A percentile compares a stretch with the other conserved stretches of the same genome.
phyloP scores from a whole-genome alignment of 768 basidiomycete species.

The Chalciporus piperatus region DNA sequence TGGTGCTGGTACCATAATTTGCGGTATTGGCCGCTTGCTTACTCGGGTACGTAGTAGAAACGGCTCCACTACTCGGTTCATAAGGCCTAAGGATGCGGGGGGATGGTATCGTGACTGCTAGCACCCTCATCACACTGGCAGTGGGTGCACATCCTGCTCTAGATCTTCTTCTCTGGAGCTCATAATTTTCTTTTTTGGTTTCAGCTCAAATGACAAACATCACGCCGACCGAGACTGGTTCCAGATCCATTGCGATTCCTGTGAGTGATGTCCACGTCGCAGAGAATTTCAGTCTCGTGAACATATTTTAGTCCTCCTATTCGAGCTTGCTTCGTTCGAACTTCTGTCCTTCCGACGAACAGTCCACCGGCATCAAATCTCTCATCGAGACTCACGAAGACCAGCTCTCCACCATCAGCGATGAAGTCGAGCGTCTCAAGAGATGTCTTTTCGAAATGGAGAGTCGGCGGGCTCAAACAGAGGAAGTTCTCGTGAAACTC shows the following conservation, averaged over 20 bases:
- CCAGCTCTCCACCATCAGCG: conserved; percentile 13
- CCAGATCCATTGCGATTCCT: background rate
- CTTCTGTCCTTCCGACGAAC: conserved; percentile 10
- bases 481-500: conserved; percentile 14
- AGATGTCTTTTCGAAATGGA: conserved; percentile 12
- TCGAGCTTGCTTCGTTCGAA: conserved; percentile 14
- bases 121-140: background rate
- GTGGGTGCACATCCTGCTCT: no score
- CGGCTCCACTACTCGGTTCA: background rate
- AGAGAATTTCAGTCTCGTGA: background rate
- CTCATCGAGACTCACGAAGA: conserved; percentile 17
- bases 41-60: background rate
- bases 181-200: background rate
- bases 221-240: background rate
- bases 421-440: conserved; percentile 7
- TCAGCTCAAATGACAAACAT: conserved; percentile 3
- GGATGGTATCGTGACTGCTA: background rate
- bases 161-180: background rate
- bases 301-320: conserved; percentile 9
- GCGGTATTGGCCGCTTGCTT: background rate
- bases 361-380: conserved; percentile 4
- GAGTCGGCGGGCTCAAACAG: background rate
- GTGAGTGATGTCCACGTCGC: conserved; percentile 10
- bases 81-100: background rate
- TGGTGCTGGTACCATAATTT: background rate